phyloP scores from a whole-genome alignment of 1,139 yeast species.

The Tardiomyces depauwii region DNA sequence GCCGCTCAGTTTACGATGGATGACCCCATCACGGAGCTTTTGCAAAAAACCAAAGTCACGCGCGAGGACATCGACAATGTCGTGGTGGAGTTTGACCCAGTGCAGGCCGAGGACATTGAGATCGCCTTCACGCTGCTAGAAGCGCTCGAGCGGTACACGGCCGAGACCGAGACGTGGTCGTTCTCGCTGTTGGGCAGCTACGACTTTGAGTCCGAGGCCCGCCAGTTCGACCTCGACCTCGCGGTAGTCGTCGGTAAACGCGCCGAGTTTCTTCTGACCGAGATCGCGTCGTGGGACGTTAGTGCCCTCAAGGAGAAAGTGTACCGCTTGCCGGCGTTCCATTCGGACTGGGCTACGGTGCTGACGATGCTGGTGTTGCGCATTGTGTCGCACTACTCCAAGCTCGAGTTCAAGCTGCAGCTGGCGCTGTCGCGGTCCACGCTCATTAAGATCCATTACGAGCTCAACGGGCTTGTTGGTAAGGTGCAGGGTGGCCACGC shows the following conservation, averaged over 20 bases:
- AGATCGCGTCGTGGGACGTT: slow-evolving; percentile 22
- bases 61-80: slow-evolving; percentile 18
- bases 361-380: slow-evolving; percentile 24
- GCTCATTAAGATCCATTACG: slow-evolving; percentile 25
- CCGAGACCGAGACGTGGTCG: slow-evolving; percentile 22
- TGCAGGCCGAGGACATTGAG: slow-evolving; percentile 9
- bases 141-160: slow-evolving; percentile 15
- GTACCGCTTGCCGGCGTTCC: slow-evolving; percentile 12
- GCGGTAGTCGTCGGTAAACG: slow-evolving; percentile 22
- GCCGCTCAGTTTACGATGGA: slow-evolving; percentile 1
- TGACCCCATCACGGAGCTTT: slow-evolving; percentile 21
- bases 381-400: slow-evolving; percentile 18
- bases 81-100: slow-evolving; percentile 15
- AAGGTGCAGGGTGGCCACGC: slow-evolving; percentile 5
- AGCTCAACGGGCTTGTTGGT: slow-evolving; percentile 18
- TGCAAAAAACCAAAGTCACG: slow-evolving; percentile 13
- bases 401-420: slow-evolving; percentile 22
- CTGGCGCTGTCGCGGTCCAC: slow-evolving; percentile 26
- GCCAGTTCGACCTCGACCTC: slow-evolving; percentile 23
- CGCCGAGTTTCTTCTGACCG: slow-evolving; percentile 18
- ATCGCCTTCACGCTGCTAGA: slow-evolving; percentile 1
- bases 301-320: slow-evolving; percentile 22
- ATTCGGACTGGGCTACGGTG: slow-evolving; percentile 24
- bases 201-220: slow-evolving; percentile 19
- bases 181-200: slow-evolving; percentile 18